Percentiles rank a stretch among this genome's conserved stretches.
Evolutionary conservation across 2,329 filamentous ascomycete species (phyloP).

Genomic region (Arthroderma sp.): DNA sequence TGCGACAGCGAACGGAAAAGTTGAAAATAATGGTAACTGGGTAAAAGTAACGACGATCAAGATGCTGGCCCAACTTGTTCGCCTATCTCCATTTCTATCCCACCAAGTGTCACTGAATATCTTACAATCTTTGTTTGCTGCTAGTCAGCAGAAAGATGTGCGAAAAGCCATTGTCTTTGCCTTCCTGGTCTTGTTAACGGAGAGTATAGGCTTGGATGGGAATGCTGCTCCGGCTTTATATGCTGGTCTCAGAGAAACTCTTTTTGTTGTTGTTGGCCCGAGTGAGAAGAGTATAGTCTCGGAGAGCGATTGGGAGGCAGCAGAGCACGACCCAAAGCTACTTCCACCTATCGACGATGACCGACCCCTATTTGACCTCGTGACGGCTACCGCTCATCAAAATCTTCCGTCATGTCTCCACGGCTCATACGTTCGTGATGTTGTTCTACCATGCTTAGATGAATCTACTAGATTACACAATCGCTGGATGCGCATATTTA

Average conservation of each 20-base stretch:
- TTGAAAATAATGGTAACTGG: not conserved
- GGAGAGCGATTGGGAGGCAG: slow-evolving; percentile 8
- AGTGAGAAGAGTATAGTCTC: slow-evolving; percentile 6
- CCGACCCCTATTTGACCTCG: slow-evolving; percentile 7
- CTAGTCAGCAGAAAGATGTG: slow-evolving; percentile 9
- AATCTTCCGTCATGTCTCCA: slow-evolving; percentile 5
- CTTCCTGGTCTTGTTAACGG: slow-evolving; percentile 7
- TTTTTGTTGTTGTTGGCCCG: slow-evolving; percentile 6
- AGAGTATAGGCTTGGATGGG: slow-evolving; percentile 1
- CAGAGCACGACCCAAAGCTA: slow-evolving; percentile 7
- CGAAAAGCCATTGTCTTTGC: slow-evolving; percentile 6
- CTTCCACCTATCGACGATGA: slow-evolving; percentile 4
- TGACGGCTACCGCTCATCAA: slow-evolving; percentile 3
- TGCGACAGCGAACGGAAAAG: not conserved
- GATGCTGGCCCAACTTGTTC: slow-evolving; percentile 9
- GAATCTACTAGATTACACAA: slow-evolving; percentile 12
- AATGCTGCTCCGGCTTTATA: slow-evolving; percentile 2
- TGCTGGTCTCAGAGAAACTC: slow-evolving; percentile 2
- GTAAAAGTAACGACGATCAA: slow-evolving; percentile 13
- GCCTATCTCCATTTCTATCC: slow-evolving; percentile 7
- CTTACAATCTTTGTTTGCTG: slow-evolving; percentile 7
- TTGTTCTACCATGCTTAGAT: slow-evolving; percentile 11
- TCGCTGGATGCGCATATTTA: slow-evolving; percentile 13
- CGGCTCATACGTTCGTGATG: slow-evolving; percentile 7
- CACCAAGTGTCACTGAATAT: slow-evolving; percentile 1